Percentiles rank a stretch among this genome's conserved stretches.
Evolutionary conservation across 2,329 filamentous ascomycete species (phyloP).

Genomic region (Ambrosiella beaveri): DNA sequence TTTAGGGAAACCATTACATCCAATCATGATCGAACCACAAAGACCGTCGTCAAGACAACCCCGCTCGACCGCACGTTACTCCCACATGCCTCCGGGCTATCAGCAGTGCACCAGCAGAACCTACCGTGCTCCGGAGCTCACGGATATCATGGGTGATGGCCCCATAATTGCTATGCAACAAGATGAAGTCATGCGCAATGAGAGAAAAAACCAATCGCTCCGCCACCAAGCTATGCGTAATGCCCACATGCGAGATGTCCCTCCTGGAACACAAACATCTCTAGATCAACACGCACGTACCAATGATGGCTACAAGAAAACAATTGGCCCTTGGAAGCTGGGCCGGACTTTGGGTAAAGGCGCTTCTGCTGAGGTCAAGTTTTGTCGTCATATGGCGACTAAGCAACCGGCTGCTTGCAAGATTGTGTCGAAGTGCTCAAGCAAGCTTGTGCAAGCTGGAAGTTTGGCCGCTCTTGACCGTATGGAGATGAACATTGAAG

Average conservation of each 20-base stretch:
- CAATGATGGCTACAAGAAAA: constrained; percentile 40
- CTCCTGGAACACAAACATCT: neutral
- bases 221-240: constrained; percentile 9
- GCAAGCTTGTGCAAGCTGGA: constrained; percentile 64
- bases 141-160: constrained; percentile 8
- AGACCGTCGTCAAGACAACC: neutral
- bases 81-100: constrained; percentile 6
- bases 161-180: constrained; percentile 2
- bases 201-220: constrained; percentile 5
- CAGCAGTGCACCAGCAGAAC: constrained; percentile 1
- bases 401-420: constrained; percentile 80
- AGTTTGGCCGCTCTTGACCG: constrained; percentile 72
- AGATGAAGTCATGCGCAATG: constrained; percentile 6
- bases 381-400: constrained; percentile 65
- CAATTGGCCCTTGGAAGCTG: constrained; percentile 86
- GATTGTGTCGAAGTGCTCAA: constrained; percentile 74
- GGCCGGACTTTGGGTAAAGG: constrained; percentile 80
- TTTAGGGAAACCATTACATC: no score
- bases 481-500: constrained; percentile 43
- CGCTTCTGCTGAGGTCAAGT: constrained; percentile 70
- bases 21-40: neutral
- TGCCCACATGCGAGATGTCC: neutral
- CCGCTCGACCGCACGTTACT: constrained; percentile 4
- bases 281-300: constrained; percentile 16
- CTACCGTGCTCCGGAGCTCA: constrained; percentile 11